Percentiles rank a stretch among this genome's conserved stretches.
Conservation (phyloP, 352 stramenopile genomes). For the Pythium phragmiticola region DNA sequence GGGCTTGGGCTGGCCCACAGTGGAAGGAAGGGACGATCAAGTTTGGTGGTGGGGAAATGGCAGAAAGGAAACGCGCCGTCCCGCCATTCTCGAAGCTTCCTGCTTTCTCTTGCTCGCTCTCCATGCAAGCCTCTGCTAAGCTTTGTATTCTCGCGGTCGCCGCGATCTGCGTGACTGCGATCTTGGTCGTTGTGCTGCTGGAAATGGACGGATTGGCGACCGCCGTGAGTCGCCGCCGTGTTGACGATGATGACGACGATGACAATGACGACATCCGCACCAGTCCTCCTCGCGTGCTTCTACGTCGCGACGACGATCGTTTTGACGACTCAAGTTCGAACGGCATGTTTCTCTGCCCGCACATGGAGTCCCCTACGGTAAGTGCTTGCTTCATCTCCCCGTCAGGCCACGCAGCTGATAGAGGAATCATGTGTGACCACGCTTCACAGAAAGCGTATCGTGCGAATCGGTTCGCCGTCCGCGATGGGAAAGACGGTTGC, state of each 20-base stretch:
- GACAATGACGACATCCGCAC: neutral
- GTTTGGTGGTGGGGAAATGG: no score
- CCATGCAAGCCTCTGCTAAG: neutral
- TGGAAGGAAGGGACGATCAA: no score
- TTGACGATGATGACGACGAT: no score
- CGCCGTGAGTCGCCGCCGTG: neutral
- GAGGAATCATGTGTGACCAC: neutral
- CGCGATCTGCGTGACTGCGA: neutral
- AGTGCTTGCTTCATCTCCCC: neutral
- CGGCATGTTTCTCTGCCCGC: neutral
- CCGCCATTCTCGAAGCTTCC: neutral
- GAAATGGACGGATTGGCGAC: neutral
- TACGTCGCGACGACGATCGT: neutral
- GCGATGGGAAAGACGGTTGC: neutral
- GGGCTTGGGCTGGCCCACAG: no score
- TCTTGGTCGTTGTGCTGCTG: slow-evolving; percentile 4
- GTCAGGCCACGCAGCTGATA: neutral
- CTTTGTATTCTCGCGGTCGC: slow-evolving; percentile 6
- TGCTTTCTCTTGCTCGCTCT: neutral
- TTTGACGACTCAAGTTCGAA: neutral
- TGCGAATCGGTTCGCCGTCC: neutral
- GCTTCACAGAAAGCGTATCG: neutral
- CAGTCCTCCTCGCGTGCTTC: neutral
- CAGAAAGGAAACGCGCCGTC: neutral
- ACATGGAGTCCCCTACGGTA: neutral